Base-by-base conservation (phyloP, 805 yeast species). In the Candida qinlingensis region DNA sequence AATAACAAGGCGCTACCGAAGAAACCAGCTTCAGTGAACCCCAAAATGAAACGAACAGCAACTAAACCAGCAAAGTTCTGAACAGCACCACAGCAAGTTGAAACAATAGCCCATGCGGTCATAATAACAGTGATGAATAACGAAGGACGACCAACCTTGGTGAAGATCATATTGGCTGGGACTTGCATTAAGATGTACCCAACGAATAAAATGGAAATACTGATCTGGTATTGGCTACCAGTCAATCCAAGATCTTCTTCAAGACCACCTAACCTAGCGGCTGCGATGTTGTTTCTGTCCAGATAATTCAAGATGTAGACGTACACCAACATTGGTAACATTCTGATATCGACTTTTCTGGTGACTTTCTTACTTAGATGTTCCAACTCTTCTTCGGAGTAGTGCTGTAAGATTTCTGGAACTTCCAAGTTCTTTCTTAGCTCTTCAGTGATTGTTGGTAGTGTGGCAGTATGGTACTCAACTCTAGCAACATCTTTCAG, bases 131-230 rank as follows among this genome's bases (percentile, higher is more conserved):
- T 70, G 42, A 80, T 71, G 55, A 76, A 77, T 10, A 75, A 46
- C 0, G 80, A 70, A 0, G 86, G 84, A 48, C 67, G 71, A 1
- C 77, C 80, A 7, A 72, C 56, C 41, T 67, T 60, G 54, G 70
- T 74, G 45, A 75, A 56, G 9, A 76, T 55, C 58, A 68, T 62
- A 44, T 72, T 72, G 1, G 79, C 69, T 9, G 82, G 82, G 31
- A 77, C 66, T 51, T 74, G 79, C 35, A 79, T 80, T 36, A 78
- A 54, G 42, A 76, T 71, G 48, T 77, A 77, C n/a, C 82, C 82
- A 19, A 73, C 74, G 44, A 52, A 77, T 72, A 60, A 71, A 40
- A 79, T 69, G 13, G 81, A 72, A 47, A 79, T 74, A 61, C 74
- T 69, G 6, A 76, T 75, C 55, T 78, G 77, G 51, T 74, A 76